A percentile compares a stretch with the other conserved stretches of the same genome.
Conservation (phyloP, 2,329 filamentous ascomycete genomes). For the Talaromyces sp. region DNA sequence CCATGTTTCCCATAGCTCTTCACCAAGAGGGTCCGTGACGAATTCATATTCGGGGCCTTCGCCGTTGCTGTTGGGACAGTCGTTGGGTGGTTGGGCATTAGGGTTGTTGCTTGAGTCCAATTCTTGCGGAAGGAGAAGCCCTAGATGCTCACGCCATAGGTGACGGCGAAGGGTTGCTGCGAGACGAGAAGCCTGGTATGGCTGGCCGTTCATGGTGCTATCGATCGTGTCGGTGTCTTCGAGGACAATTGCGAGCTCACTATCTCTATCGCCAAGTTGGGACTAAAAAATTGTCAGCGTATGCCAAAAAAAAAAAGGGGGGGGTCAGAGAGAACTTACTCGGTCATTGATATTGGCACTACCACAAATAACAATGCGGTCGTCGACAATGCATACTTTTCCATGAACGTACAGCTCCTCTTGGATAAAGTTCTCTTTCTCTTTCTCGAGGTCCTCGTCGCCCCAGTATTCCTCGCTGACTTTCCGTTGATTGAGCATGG, state of each 20-base stretch:
- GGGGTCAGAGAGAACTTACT: slow-evolving; percentile 30
- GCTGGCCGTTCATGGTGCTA: slow-evolving; percentile 68
- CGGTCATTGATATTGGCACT: slow-evolving; percentile 68
- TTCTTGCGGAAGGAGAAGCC: slow-evolving; percentile 66
- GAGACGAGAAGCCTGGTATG: slow-evolving; percentile 70
- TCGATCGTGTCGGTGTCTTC: slow-evolving; percentile 71
- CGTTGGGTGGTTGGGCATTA: slow-evolving; percentile 73
- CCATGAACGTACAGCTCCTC: slow-evolving; percentile 95
- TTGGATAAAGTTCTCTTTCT: slow-evolving; percentile 86
- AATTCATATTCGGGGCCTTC: slow-evolving; percentile 70
- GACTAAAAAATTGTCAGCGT: slow-evolving; percentile 52
- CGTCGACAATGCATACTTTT: slow-evolving; percentile 80
- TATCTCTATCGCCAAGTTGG: slow-evolving; percentile 80
- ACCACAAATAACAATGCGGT: slow-evolving; percentile 75
- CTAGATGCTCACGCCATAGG: slow-evolving; percentile 88
- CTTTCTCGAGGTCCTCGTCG: slow-evolving; percentile 70
- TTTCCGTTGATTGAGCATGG: slow-evolving; percentile 69
- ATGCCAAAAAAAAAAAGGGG: not conserved
- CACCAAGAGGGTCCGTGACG: slow-evolving; percentile 54
- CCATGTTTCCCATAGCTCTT: slow-evolving; percentile 70
- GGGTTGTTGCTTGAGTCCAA: slow-evolving; percentile 61
- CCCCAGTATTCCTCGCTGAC: slow-evolving; percentile 65
- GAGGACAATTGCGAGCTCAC: slow-evolving; percentile 85
- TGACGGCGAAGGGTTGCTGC: slow-evolving; percentile 77
- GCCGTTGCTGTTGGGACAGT: slow-evolving; percentile 69